Conservation (phyloP, 2,329 filamentous ascomycete species). For the Aspergillus sp. region DNA sequence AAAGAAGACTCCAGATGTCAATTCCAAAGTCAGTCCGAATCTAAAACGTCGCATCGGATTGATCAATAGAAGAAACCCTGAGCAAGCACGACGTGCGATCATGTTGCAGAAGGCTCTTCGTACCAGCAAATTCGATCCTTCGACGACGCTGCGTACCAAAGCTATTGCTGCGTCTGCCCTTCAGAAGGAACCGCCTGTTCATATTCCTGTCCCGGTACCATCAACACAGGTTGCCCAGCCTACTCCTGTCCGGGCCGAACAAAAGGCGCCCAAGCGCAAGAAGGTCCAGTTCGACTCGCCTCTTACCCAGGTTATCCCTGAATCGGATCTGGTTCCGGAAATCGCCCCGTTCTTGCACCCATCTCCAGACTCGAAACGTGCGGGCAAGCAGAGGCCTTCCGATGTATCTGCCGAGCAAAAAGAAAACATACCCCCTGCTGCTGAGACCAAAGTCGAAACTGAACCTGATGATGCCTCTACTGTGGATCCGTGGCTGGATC, state of each 20-base stretch:
- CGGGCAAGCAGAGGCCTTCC: not conserved
- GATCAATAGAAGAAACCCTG: conserved; percentile 1
- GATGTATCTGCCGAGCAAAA: not conserved
- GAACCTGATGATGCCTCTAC: not conserved
- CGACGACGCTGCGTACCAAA: not conserved
- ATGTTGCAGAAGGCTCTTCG: not conserved
- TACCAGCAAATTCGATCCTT: not conserved
- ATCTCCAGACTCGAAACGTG: not conserved
- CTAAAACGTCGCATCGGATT: conserved; percentile 6
- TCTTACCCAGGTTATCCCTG: not conserved
- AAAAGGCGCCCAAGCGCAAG: not conserved
- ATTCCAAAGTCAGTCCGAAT: conserved; percentile 5
- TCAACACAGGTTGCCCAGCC: not conserved
- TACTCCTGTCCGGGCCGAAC: not conserved
- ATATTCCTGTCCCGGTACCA: not conserved
- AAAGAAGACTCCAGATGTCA: not conserved
- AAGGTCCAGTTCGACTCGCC: not conserved
- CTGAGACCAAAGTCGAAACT: too few relatives aligned
- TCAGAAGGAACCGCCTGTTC: not conserved
- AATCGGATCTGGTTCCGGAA: not conserved
- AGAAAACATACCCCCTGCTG: not conserved
- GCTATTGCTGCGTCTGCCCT: not conserved
- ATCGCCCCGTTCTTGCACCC: not conserved
- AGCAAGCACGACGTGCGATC: not conserved
- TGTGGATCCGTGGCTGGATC: conserved; percentile 23